Base-by-base conservation (phyloP, 2,329 filamentous ascomycete species). In the Penicillium sp. region DNA sequence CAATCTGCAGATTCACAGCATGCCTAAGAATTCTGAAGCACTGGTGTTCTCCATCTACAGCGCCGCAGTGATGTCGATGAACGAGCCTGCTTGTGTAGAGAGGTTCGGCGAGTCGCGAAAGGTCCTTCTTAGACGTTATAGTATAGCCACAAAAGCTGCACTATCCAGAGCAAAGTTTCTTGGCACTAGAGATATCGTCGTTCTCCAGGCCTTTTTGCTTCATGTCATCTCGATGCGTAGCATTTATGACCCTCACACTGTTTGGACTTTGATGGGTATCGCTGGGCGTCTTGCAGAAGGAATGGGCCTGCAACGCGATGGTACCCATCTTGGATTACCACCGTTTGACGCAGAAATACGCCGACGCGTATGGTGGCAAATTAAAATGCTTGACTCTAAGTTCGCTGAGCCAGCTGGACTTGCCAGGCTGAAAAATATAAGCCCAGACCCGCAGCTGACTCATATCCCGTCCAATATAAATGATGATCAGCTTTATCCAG, bases 351-450 rank as follows among this genome's bases (percentile, higher is more conserved):
- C 83, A 0, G 87, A 91, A 52, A 78, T 90, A 2, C 83, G 88
- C 11, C 82, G 88, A 3, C 74, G 91, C 38, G 77, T 91, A 33
- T 91, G 88, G 88, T 85, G 90, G 66, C 88, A 91, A 64, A 78
- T 91, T 18, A 90, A 86, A 69, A 89, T 89, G 66, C 77, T 91
- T 7, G 88, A 91, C 66, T 81, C 90, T 56, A 80, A 87, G 42
- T 90, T 88, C 1, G 89, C 84, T 65, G 88, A 91, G 70, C 83
- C 85, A 1, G 87, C 89, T 60, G 89, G 88, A 0, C 88, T 88
- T 11, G 79, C 85, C 23, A 26, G 46, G 20, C 11, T 48, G n/a
- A 87, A 86, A 0, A 81, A 83, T 53, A 90, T 91, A 53, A 81
- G 86, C n/a, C 78, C 81, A 38, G 87, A 89, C 20, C 87, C 91